Percentiles rank a stretch among this genome's conserved stretches.
Evolutionary conservation across 2,329 filamentous ascomycete genomes (phyloP).

Genomic region (Colletotrichum sojae): DNA sequence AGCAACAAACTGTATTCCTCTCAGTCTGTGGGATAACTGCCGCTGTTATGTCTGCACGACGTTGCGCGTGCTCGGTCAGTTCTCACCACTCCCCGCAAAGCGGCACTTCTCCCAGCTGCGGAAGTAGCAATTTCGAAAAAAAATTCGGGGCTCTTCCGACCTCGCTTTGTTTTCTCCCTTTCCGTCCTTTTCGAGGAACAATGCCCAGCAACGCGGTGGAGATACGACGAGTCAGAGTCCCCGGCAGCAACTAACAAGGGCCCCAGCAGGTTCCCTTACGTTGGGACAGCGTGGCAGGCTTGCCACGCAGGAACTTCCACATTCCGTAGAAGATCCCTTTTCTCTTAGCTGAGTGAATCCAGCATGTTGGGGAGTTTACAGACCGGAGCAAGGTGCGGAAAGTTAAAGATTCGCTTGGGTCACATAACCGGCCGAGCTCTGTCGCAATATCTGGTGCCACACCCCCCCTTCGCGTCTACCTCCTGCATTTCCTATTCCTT

Average conservation of each 20-base stretch:
- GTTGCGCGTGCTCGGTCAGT: neutral
- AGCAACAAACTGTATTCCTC: neutral
- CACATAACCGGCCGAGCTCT: constrained; percentile 1
- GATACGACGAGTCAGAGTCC: constrained; percentile 23
- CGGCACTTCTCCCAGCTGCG: neutral
- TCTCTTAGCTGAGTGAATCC: neutral
- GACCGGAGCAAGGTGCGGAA: neutral
- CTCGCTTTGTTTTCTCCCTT: neutral
- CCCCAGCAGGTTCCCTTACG: neutral
- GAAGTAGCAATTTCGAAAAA: neutral
- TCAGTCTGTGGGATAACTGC: neutral
- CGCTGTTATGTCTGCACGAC: neutral
- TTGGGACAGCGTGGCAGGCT: constrained; percentile 4
- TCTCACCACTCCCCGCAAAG: neutral
- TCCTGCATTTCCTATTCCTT: neutral
- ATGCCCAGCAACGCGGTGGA: constrained; percentile 21
- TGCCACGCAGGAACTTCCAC: constrained; percentile 9
- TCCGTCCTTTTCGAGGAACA: neutral
- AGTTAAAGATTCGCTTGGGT: constrained; percentile 6
- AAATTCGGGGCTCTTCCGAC: neutral
- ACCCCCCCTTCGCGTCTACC: neutral
- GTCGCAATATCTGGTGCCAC: neutral
- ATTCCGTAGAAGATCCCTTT: neutral
- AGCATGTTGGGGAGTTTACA: too few relatives aligned
- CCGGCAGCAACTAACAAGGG: constrained; percentile 4